Base-by-base conservation (phyloP, 2,329 filamentous ascomycete genomes). In the Truncatella angustata region DNA sequence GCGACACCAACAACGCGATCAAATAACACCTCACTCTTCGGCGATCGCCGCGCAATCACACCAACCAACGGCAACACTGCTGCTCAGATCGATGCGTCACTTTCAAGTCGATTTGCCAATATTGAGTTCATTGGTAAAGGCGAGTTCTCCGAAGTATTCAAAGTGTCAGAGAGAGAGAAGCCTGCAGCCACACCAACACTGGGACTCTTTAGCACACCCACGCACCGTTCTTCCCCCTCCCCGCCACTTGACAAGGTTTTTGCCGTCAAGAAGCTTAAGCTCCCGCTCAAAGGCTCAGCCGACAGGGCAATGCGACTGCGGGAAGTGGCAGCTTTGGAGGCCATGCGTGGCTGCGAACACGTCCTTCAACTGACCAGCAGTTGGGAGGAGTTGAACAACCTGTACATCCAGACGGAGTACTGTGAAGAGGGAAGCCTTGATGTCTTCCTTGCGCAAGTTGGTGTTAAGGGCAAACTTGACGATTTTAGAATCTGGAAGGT, bases 401-500 rank as follows among this genome's bases (percentile, higher is more conserved):
- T 99, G 9, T 99, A 97, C 73, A 97, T 99, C 55, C 93, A 97
- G 73, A 97, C 93, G 0, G 94, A 99, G 66, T 97, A 87, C 66
- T 99, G 94, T 64, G 92, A 97, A 67, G 91, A 96, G 66, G 94
- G 94, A 14, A 96, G 90, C 55, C 75, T 99, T 39, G 88, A 95
- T 66, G 80, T 85, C 14, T 99, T 97, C 66, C 78, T 99, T 26
- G 81, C 84, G n/a, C 83, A 88, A 53, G 84, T 91, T 54, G 94
- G 94, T 21, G 80, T 87, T 55, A 91, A 89, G 66, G 92, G 91
- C 43, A 84, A 93, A 60, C 74, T 99, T 58, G 94, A 99, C 70
- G 94, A 97, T 68, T 99, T 99, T 73, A 84, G 94, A 56, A 97
- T 97, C 69, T 99, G 94, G 91, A 99, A 99, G 75, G 93, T 97